Conservation (phyloP, 768 basidiomycete genomes). For the Rhizopogon sp. region DNA sequence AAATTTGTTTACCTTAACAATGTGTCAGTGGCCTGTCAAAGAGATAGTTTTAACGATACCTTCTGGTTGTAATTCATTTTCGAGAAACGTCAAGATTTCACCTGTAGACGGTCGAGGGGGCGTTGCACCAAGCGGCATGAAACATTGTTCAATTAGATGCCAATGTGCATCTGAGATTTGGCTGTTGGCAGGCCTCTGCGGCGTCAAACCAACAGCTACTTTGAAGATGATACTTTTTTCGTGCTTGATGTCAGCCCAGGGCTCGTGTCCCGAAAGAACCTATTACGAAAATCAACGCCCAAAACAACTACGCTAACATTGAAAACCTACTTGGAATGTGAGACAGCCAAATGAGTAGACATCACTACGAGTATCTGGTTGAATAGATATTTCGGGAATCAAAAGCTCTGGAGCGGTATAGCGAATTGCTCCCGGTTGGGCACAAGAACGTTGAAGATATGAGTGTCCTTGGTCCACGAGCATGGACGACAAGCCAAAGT, state of each 20-base stretch:
- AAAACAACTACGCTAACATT: neutral
- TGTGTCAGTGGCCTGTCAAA: neutral
- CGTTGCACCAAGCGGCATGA: neutral
- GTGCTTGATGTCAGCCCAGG: neutral
- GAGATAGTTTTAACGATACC: neutral
- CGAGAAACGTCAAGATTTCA: neutral
- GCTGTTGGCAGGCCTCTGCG: neutral
- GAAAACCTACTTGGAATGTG: neutral
- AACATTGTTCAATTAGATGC: neutral
- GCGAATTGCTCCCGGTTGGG: constrained; percentile 30
- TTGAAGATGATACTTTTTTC: neutral
- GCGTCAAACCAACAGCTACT: neutral
- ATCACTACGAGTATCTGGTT: neutral
- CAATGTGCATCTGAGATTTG: neutral
- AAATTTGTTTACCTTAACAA: neutral
- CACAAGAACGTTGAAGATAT: constrained; percentile 22
- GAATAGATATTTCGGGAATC: neutral
- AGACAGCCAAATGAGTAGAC: constrained; percentile 23
- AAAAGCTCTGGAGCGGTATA: constrained; percentile 38
- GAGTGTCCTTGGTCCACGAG: constrained; percentile 24
- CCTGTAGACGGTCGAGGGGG: neutral
- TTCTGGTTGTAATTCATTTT: neutral
- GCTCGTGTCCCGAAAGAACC: neutral
- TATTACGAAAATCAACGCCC: neutral
- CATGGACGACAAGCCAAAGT: constrained; percentile 40